Conservation (phyloP, 805 yeast genomes). For the Kuraishia hungarica region DNA sequence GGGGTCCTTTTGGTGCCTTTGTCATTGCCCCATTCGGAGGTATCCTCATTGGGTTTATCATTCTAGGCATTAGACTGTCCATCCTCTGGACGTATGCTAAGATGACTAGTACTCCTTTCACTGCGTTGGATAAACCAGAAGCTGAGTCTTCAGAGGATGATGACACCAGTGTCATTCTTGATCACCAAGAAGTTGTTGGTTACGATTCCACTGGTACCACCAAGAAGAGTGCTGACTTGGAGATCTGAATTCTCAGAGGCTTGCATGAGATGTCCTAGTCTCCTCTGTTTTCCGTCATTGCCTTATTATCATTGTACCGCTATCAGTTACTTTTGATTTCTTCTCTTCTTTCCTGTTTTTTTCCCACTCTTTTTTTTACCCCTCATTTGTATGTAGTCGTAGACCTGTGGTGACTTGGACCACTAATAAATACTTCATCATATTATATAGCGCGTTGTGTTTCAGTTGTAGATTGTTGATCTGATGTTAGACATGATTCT, state of each 20-base stretch:
- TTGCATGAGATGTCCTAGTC: too few species aligned
- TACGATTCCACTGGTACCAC: neutral
- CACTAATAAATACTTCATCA: neutral
- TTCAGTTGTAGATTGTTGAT: neutral
- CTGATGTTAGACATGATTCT: neutral
- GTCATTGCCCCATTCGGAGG: slow-evolving; percentile 86
- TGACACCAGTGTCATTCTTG: neutral
- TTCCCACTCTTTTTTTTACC: neutral
- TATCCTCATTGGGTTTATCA: slow-evolving; percentile 43
- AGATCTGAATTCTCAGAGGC: neutral
- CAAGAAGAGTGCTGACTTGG: neutral
- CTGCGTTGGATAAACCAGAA: slow-evolving; percentile 33
- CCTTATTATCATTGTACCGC: too few species aligned
- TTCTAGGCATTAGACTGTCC: slow-evolving; percentile 40
- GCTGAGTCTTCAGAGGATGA: neutral
- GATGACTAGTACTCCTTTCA: slow-evolving; percentile 29
- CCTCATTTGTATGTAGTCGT: neutral
- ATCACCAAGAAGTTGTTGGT: neutral
- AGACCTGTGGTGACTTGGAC: neutral
- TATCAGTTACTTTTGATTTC: too few species aligned
- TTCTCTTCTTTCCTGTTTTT: neutral
- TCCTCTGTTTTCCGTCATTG: too few species aligned
- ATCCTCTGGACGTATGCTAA: slow-evolving; percentile 23
- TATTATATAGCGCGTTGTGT: neutral
- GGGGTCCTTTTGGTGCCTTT: slow-evolving; percentile 95